These are phyloP conservation scores for Neoarthrinium moseri DNA, from an alignment of 2,329 filamentous ascomycete species.

Conservation along the genomic window DNA sequence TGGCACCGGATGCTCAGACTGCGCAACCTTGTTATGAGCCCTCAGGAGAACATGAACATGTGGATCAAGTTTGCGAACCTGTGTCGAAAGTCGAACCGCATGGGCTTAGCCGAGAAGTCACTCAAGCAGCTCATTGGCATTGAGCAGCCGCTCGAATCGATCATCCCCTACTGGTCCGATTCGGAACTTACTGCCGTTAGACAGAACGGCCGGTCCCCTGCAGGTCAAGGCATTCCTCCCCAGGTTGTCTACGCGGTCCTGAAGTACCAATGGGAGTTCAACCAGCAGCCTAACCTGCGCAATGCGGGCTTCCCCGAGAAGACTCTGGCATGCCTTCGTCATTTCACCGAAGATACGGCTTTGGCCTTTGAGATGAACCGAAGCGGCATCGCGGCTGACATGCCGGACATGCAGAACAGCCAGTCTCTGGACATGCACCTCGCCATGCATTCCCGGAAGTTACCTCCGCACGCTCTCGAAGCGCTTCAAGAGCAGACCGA, in stretches of 20 bases:
- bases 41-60: slow-evolving; percentile 95
- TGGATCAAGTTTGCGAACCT: slow-evolving; percentile 99
- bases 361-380: slow-evolving; percentile 52
- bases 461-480: slow-evolving; percentile 38
- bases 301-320: slow-evolving; percentile 48
- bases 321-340: slow-evolving; percentile 57
- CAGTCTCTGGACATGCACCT: slow-evolving; percentile 24
- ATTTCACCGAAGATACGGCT: slow-evolving; percentile 60
- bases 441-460: slow-evolving; percentile 4
- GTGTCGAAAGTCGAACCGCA: slow-evolving; percentile 92
- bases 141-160: slow-evolving; percentile 59
- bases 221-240: slow-evolving; percentile 50
- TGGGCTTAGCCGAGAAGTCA: slow-evolving; percentile 93
- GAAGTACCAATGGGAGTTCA: slow-evolving; percentile 94
- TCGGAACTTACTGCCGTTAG: background rate
- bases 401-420: slow-evolving; percentile 49
- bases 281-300: slow-evolving; percentile 54
- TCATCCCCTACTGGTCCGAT: slow-evolving; percentile 60
- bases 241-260: slow-evolving; percentile 94
- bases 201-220: slow-evolving; percentile 19
- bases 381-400: slow-evolving; percentile 45
- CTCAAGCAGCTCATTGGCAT: slow-evolving; percentile 84
- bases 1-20: slow-evolving; percentile 99
- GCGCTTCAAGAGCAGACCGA: slow-evolving; percentile 60
- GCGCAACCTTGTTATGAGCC: slow-evolving; percentile 85